A percentile compares a stretch with the other conserved stretches of the same genome.
phyloP scores from a whole-genome alignment of 768 basidiomycete species.

The Kwoniella sp. region DNA sequence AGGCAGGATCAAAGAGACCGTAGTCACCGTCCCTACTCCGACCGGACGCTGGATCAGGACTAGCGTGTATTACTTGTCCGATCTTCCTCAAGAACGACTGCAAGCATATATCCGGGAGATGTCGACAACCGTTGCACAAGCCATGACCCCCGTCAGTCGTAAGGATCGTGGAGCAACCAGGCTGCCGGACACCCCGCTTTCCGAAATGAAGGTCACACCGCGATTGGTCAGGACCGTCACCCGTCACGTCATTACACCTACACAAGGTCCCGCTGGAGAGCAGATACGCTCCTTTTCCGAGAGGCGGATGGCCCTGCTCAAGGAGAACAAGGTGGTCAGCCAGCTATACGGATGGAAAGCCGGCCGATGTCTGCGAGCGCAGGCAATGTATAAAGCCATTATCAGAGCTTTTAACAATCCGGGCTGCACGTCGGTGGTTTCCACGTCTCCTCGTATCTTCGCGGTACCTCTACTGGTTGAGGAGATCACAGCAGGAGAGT shows the following conservation, averaged over 20 bases:
- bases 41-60: slow-evolving; percentile 67
- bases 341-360: slow-evolving; percentile 75
- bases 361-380: slow-evolving; percentile 68
- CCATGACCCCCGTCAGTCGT: slow-evolving; percentile 48
- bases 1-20: slow-evolving; percentile 71
- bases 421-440: slow-evolving; percentile 61
- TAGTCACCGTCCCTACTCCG: slow-evolving; percentile 65
- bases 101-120: slow-evolving; percentile 62
- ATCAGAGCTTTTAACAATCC: slow-evolving; percentile 21
- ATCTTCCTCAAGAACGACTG: slow-evolving; percentile 62
- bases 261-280: background rate
- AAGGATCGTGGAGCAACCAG: slow-evolving; percentile 60
- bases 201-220: background rate
- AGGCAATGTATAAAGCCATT: slow-evolving; percentile 47
- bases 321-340: slow-evolving; percentile 69
- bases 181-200: slow-evolving; percentile 33
- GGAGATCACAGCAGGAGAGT: slow-evolving; percentile 68
- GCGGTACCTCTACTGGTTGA: slow-evolving; percentile 66
- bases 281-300: slow-evolving; percentile 6
- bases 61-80: slow-evolving; percentile 69
- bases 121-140: slow-evolving; percentile 13
- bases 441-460: slow-evolving; percentile 64
- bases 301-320: slow-evolving; percentile 55
- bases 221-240: slow-evolving; percentile 6
- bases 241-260: slow-evolving; percentile 3